These are phyloP conservation scores for Ceratocystis destructans DNA, from an alignment of 2,329 filamentous ascomycete species.

Conservation along the genomic window DNA sequence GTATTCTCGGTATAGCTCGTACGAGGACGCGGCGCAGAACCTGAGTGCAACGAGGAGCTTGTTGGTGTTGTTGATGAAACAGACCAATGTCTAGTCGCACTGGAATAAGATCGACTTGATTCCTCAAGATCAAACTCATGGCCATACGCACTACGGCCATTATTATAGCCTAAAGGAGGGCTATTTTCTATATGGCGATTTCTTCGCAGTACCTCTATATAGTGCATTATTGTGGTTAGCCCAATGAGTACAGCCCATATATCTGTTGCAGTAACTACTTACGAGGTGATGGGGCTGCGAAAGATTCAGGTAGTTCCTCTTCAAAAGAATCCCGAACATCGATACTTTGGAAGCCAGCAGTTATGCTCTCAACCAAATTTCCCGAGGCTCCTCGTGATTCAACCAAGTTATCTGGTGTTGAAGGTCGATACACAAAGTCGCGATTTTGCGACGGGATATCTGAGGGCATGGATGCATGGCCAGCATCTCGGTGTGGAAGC, in stretches of 20 bases:
- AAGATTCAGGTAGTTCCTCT: constrained; percentile 1
- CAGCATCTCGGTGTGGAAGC: not conserved
- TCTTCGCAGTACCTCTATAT: constrained; percentile 12
- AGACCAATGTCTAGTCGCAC: constrained; percentile 30
- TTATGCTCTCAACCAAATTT: constrained; percentile 16
- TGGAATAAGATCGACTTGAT: constrained; percentile 25
- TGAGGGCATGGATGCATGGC: not conserved
- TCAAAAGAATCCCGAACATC: constrained; percentile 11
- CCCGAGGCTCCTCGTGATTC: not conserved
- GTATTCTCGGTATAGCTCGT: constrained; percentile 35
- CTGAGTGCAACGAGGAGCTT: constrained; percentile 31
- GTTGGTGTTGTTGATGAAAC: constrained; percentile 32
- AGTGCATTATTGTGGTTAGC: not conserved
- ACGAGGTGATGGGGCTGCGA: constrained; percentile 20
- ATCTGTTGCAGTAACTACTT: not conserved
- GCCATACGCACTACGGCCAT: constrained; percentile 21
- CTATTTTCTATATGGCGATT: constrained; percentile 18
- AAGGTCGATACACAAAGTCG: not conserved
- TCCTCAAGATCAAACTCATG: constrained; percentile 25
- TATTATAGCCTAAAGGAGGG: constrained; percentile 18
- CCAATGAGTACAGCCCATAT: not conserved
- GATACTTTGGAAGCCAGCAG: constrained; percentile 14
- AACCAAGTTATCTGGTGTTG: constrained; percentile 9
- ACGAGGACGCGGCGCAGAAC: constrained; percentile 28
- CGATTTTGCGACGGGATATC: not conserved